These are phyloP conservation scores for Nepenthes gracilis DNA, from an alignment of 148 eudicot genomes.

Conservation along the genomic window DNA sequence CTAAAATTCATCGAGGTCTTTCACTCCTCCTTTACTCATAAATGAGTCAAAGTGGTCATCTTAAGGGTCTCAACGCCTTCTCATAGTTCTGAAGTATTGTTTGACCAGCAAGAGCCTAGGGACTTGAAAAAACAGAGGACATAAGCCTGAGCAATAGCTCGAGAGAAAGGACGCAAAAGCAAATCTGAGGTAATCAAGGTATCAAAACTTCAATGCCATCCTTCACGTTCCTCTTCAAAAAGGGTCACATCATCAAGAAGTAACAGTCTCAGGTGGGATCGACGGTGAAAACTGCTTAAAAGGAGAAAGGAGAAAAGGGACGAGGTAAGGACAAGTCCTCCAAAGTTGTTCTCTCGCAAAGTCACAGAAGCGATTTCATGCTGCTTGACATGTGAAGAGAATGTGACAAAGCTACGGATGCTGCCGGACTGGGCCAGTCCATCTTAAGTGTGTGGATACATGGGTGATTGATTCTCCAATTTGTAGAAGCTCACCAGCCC, in stretches of 20 bases:
- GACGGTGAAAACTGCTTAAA: not conserved
- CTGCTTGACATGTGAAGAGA: conserved; percentile 39
- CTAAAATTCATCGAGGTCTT: no score
- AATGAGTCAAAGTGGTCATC: no score
- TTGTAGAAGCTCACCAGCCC: conserved; percentile 29
- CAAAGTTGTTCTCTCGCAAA: conserved; percentile 11
- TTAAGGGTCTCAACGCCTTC: no score
- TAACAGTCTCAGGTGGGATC: not conserved
- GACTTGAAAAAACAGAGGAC: no score
- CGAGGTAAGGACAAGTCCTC: conserved; percentile 19
- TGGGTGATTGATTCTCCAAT: conserved; percentile 30
- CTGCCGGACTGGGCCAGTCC: conserved; percentile 46
- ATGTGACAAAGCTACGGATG: conserved; percentile 19
- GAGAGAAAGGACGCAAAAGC: not conserved
- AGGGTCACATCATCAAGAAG: conserved; percentile 7
- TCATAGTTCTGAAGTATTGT: no score
- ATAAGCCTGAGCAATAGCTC: no score
- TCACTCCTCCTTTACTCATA: no score
- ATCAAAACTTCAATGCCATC: no score
- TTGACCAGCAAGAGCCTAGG: no score
- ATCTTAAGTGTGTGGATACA: conserved; percentile 31
- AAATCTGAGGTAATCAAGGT: conserved; percentile 6
- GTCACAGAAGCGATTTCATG: not conserved
- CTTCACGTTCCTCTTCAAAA: conserved; percentile 15
- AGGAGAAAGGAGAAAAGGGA: conserved; percentile 6